A percentile compares a stretch with the other conserved stretches of the same genome.
Evolutionary conservation across 345 rosid species (phyloP).

Genomic region (Fremontodendron californicum): DNA sequence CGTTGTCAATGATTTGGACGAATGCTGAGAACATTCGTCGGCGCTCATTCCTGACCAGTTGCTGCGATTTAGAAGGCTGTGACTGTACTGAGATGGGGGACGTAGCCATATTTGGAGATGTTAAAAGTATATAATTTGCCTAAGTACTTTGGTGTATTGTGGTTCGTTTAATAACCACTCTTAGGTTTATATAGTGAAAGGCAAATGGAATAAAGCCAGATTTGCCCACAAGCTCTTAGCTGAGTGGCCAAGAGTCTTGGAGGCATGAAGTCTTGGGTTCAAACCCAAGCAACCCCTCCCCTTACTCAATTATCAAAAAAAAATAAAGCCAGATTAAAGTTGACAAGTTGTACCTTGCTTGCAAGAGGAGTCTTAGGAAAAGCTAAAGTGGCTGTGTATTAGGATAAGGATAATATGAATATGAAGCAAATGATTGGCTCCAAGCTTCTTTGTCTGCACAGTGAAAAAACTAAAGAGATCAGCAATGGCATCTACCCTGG

Average conservation of each 20-base stretch:
- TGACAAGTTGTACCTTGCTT: constrained; percentile 20
- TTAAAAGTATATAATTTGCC: neutral
- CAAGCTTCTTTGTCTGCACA: neutral
- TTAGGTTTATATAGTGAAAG: constrained; percentile 18
- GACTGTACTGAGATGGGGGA: neutral
- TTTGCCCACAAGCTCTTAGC: no score
- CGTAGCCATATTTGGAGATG: neutral
- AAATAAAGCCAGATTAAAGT: constrained; percentile 4
- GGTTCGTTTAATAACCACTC: neutral
- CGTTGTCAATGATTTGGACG: constrained; percentile 31
- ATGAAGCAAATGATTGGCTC: neutral
- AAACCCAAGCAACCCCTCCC: no score
- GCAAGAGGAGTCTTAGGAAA: constrained; percentile 5
- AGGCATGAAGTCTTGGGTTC: no score
- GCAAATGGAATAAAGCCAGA: constrained; percentile 7
- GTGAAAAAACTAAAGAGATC: neutral
- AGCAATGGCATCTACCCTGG: neutral
- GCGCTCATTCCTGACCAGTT: constrained; percentile 12
- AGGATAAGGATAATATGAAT: neutral
- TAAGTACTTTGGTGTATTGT: neutral
- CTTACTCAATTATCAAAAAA: no score
- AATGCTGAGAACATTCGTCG: constrained; percentile 25
- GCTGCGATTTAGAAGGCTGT: constrained; percentile 6
- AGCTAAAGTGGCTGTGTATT: neutral
- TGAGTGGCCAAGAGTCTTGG: no score